A percentile compares a stretch with the other conserved stretches of the same genome.
phyloP scores from a whole-genome alignment of 2,329 filamentous ascomycete species.

The Fusarium poae region DNA sequence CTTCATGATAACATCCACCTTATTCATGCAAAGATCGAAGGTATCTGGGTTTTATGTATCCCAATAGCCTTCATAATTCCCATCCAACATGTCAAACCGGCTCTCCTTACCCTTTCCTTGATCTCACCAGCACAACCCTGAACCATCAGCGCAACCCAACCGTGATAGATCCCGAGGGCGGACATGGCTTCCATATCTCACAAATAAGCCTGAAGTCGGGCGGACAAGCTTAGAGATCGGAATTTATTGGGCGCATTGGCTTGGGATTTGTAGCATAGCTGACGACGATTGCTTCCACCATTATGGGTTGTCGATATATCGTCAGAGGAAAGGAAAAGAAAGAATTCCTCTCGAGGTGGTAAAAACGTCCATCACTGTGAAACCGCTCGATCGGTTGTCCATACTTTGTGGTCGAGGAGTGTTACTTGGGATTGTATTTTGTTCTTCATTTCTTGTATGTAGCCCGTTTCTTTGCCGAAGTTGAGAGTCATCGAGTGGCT shows the following conservation, averaged over 20 bases:
- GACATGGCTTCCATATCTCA: slow-evolving; percentile 35
- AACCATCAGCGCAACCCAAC: slow-evolving; percentile 34
- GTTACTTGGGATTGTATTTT: slow-evolving; percentile 6
- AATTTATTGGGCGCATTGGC: slow-evolving; percentile 12
- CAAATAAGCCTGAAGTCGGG: slow-evolving; percentile 17
- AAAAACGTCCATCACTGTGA: slow-evolving; percentile 23
- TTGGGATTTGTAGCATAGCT: slow-evolving; percentile 27
- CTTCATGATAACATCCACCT: not conserved
- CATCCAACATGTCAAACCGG: slow-evolving; percentile 4
- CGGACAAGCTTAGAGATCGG: slow-evolving; percentile 17
- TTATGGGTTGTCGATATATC: slow-evolving; percentile 16
- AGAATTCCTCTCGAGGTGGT: not conserved
- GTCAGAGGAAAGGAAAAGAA: slow-evolving; percentile 2
- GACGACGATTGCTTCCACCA: slow-evolving; percentile 22
- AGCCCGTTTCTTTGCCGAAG: not conserved
- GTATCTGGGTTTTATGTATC: slow-evolving; percentile 29
- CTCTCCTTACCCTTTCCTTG: slow-evolving; percentile 12
- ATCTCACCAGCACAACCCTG: not conserved
- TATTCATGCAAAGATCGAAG: slow-evolving; percentile 2
- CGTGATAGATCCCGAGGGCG: slow-evolving; percentile 35
- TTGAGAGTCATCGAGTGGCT: not conserved
- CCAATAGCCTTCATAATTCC: not conserved
- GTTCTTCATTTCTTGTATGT: slow-evolving; percentile 4
- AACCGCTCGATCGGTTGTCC: slow-evolving; percentile 21
- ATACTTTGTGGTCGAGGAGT: slow-evolving; percentile 13